These are phyloP conservation scores for Castanea mollissima DNA, from an alignment of 306 rosid species.

Conservation along the genomic window DNA sequence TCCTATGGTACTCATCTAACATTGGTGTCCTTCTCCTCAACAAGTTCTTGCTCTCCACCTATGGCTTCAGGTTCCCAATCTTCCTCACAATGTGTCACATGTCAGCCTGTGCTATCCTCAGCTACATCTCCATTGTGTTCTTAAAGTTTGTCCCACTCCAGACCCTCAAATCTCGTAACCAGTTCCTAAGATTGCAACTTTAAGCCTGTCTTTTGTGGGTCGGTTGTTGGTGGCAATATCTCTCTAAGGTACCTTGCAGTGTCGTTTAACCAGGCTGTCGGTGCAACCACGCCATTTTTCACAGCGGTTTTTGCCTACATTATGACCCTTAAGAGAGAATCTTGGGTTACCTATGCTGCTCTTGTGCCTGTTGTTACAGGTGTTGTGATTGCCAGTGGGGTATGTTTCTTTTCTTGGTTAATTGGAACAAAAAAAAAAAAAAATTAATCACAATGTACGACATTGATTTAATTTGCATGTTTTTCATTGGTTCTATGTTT, in stretches of 20 bases:
- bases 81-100: constrained; percentile 99
- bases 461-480: neutral
- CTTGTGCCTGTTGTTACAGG: constrained; percentile 98
- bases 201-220: constrained; percentile 83
- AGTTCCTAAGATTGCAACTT: constrained; percentile 76
- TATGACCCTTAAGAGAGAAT: constrained; percentile 85
- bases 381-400: constrained; percentile 99
- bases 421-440: neutral
- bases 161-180: constrained; percentile 76
- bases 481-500: constrained; percentile 13
- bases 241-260: constrained; percentile 91
- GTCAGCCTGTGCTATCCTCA: constrained; percentile 91
- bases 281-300: constrained; percentile 97
- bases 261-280: constrained; percentile 94
- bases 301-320: constrained; percentile 88
- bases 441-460: neutral
- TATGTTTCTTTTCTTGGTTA: constrained; percentile 31
- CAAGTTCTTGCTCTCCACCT: constrained; percentile 84
- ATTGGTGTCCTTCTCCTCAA: constrained; percentile 93
- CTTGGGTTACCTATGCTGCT: constrained; percentile 93
- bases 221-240: constrained; percentile 93
- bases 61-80: constrained; percentile 90
- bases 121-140: constrained; percentile 80
- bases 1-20: constrained; percentile 86
- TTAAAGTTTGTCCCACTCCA: constrained; percentile 84